These are phyloP conservation scores for Fusarium veterinarium DNA, from an alignment of 2,329 filamentous ascomycete genomes.

Conservation along the genomic window DNA sequence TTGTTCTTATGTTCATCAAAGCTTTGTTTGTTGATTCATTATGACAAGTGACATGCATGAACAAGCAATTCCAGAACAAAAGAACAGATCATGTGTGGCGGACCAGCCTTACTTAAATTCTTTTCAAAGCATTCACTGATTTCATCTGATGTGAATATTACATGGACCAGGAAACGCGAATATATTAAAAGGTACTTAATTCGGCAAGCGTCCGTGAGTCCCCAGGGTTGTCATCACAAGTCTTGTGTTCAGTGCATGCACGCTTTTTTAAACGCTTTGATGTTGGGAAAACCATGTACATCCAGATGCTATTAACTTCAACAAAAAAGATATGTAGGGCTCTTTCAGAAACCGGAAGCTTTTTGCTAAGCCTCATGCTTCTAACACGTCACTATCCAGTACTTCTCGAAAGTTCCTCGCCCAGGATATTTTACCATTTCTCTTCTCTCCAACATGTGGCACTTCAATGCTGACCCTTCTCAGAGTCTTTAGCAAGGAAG, in stretches of 20 bases:
- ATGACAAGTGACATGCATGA: not conserved
- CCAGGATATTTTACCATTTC: conserved; percentile 50
- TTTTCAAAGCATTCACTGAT: not conserved
- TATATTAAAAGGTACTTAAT: not conserved
- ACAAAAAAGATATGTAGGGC: not conserved
- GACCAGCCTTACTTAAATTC: not conserved
- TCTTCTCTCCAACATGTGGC: conserved; percentile 49
- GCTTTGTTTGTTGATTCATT: not conserved
- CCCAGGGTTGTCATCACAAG: not conserved
- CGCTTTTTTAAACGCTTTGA: conserved; percentile 1
- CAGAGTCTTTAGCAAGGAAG: conserved; percentile 52
- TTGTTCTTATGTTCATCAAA: not conserved
- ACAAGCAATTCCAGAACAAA: conserved; percentile 3
- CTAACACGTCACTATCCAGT: conserved; percentile 46
- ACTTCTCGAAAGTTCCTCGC: conserved; percentile 59
- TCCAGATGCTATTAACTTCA: not conserved
- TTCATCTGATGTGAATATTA: not conserved
- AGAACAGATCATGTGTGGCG: not conserved
- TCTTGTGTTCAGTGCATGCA: not conserved
- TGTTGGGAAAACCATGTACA: not conserved
- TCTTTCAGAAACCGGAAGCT: not conserved
- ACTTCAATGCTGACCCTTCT: conserved; percentile 53
- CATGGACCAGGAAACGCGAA: not conserved
- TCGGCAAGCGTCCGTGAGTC: not conserved
- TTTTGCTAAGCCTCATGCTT: not conserved